Evolutionary conservation across 306 rosid species (phyloP), one percentile per base, ranked within the genome.

Genomic region (Datisca glomerata): DNA sequence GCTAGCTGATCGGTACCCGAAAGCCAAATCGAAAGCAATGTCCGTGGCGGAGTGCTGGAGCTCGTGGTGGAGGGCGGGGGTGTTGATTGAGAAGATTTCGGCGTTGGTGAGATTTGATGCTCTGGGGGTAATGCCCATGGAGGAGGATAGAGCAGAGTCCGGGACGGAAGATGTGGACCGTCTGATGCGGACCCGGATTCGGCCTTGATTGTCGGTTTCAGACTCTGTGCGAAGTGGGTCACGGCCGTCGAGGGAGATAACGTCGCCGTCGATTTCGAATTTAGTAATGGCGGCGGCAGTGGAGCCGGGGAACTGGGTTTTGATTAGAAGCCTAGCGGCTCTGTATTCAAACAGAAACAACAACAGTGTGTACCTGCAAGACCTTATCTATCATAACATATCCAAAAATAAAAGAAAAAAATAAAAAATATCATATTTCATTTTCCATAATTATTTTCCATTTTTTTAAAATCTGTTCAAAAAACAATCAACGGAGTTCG

Each of bases 61-160:
- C 15, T 31, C 27, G 2, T 13, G 42, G 6, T n/a, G 57, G 2
- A 23, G 40, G 4, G 13, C 15, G 13, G 69, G 69, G 14, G 69
- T 68, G 61, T 61, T 68, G 56, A 68, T 46, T 12, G 74, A 68
- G 54, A 61, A 68, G 10, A 68, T 64, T 37, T 68, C 74, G 5
- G 65, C 74, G 40, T 57, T 68, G 49, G 74, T 40, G 54, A 68
- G 65, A 56, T 61, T 61, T 10, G 74, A 68, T 7, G 74, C 53
- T 49, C 69, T 47, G 2, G 74, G 69, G 4, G 74, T 62, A 41
- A 68, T 37, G 16, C 37, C 60, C 10, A 61, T 44, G 32, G 68
- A 56, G 31, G 71, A 58, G 14, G 74, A 55, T 6, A 55, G 5
- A 2, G 45, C 49, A 2, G 68, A 35, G 27, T 46, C 65, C 0